These are phyloP conservation scores for Closterium sp. DNA, from an alignment of 139 green algal genomes.

Conservation along the genomic window DNA sequence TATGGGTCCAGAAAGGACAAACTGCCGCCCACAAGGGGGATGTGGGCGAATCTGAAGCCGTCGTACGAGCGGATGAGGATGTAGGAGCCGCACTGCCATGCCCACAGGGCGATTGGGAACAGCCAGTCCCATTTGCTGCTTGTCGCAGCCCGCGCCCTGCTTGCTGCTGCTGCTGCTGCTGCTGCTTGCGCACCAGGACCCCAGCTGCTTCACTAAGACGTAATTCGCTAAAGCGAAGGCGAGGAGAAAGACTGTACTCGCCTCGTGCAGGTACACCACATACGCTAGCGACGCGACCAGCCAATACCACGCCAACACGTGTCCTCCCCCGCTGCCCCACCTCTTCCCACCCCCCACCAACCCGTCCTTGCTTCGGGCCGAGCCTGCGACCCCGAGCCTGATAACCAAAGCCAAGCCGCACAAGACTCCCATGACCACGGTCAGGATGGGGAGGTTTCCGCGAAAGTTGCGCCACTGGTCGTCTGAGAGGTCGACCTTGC, in stretches of 20 bases:
- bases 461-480: conserved; percentile 46
- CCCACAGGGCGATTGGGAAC: conserved; percentile 29
- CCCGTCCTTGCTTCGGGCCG: neutral
- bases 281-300: conserved; percentile 27
- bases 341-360: neutral
- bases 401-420: neutral
- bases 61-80: conserved; percentile 25
- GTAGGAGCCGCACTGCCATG: conserved; percentile 17
- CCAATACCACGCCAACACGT: conserved; percentile 26
- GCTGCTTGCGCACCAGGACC: neutral
- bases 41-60: conserved; percentile 26
- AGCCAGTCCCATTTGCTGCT: neutral
- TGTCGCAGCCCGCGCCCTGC: neutral
- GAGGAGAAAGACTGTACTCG: conserved; percentile 33
- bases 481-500: conserved; percentile 34
- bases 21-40: conserved; percentile 9
- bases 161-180: neutral
- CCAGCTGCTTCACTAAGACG: conserved; percentile 33
- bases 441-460: conserved; percentile 13
- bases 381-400: neutral
- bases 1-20: conserved; percentile 60
- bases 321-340: neutral
- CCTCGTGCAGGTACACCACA: conserved; percentile 39
- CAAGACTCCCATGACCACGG: neutral
- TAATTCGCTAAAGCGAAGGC: conserved; percentile 30